A percentile compares a stretch with the other conserved stretches of the same genome.
Conservation (phyloP, 1,284 basidiomycete genomes). For the Porodaedalea pini region DNA sequence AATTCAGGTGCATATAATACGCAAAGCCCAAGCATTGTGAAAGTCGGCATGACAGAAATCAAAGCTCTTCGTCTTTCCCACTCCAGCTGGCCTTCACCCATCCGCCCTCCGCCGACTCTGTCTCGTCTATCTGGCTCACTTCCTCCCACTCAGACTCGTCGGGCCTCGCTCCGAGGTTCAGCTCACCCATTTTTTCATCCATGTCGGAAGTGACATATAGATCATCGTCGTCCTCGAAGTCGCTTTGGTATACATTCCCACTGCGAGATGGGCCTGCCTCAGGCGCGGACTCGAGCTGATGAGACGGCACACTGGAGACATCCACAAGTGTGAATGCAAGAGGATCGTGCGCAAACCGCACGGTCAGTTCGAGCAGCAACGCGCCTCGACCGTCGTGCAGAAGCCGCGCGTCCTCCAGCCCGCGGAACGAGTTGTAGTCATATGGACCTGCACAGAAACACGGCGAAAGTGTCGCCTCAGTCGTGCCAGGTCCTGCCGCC, state of each 20-base stretch:
- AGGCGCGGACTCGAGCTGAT: not conserved
- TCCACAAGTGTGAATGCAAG: not conserved
- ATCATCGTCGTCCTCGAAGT: slow-evolving; percentile 12
- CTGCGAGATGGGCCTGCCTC: not conserved
- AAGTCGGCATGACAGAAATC: too few species aligned
- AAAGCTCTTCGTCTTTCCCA: slow-evolving; percentile 13
- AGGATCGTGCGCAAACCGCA: not conserved
- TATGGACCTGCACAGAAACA: slow-evolving; percentile 2
- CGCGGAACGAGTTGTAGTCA: not conserved
- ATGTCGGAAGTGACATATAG: slow-evolving; percentile 7
- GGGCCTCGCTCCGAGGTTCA: not conserved
- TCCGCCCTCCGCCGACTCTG: slow-evolving; percentile 7
- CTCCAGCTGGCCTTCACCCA: slow-evolving; percentile 18
- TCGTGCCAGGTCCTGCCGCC: not conserved
- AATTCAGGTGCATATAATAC: too few species aligned
- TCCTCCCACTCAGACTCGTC: slow-evolving; percentile 15
- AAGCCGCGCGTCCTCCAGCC: slow-evolving; percentile 11
- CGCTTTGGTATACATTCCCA: not conserved
- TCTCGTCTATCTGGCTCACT: slow-evolving; percentile 10
- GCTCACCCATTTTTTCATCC: not conserved
- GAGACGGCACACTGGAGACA: not conserved
- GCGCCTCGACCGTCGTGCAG: slow-evolving; percentile 5
- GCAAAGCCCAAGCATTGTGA: too few species aligned
- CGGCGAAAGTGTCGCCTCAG: slow-evolving; percentile 3
- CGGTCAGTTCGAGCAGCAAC: slow-evolving; percentile 11